Evolutionary conservation across 106 monocot genomes (phyloP), one percentile per base, ranked within the genome.

Genomic region (Amphibolis antarctica): DNA sequence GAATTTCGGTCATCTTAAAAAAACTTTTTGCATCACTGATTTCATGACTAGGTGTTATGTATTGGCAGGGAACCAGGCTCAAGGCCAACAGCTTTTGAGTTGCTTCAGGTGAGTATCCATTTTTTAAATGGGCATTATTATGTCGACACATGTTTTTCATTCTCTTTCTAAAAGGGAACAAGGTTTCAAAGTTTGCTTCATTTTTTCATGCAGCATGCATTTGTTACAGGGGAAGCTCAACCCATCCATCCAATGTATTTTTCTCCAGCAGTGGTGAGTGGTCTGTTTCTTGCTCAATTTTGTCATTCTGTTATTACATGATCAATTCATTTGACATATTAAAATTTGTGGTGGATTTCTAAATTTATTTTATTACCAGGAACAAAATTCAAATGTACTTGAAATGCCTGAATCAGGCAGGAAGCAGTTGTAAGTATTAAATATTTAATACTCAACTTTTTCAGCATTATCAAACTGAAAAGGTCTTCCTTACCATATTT

Each of bases 41-140:
- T 24, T 46, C 46, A 46, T 13, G 47, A 63, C 15, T 25, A 63
- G n/a, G 26, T 30, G 13, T 15, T 18, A 63, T 21, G 20, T 63
- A 25, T 42, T 78, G 46, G n/a, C 71, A 88, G 87, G 80, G 87
- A 88, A 51, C 87, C 83, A 59, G 76, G 75, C 60, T 73, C 72
- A 44, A 80, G 87, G 75, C 64, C 87, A 51, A 76, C 76, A 60
- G 83, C 87, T 45, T 83, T 80, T 36, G 80, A 80, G 42, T 68
- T 88, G 44, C 68, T 88, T 36, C 77, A 76, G 87, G 87, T 83
- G 68, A n/a, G 13, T 44, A n/a, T n/a, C n/a, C n/a, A n/a, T n/a
- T n/a, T n/a, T n/a, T n/a, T n/a, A n/a, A n/a, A n/a, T n/a, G n/a
- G n/a, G n/a, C n/a, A n/a, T n/a, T n/a, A n/a, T n/a, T n/a, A n/a